A percentile compares a stretch with the other conserved stretches of the same genome.
These are phyloP conservation scores for Racocetra persica DNA, from an alignment of 371 early-diverging fungal species.

Conservation along the genomic window DNA sequence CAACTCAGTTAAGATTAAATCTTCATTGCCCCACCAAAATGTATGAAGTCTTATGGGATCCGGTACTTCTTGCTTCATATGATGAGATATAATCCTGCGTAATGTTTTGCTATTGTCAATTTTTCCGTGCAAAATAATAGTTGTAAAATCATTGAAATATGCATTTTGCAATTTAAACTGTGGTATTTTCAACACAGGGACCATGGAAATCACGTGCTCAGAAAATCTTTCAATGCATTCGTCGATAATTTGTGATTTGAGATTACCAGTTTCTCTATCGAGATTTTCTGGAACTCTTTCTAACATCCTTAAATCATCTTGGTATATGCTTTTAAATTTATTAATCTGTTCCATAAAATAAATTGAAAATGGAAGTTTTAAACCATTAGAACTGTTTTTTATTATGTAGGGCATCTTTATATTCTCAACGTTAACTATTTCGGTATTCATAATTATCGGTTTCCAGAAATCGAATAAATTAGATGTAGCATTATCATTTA, in stretches of 20 bases:
- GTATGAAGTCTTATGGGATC: constrained; percentile 31
- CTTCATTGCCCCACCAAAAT: constrained; percentile 38
- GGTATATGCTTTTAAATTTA: constrained; percentile 32
- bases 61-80: background rate
- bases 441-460: constrained; percentile 26
- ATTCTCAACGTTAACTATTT: constrained; percentile 32
- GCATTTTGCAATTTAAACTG: background rate
- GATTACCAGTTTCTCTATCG: background rate
- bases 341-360: constrained; percentile 38
- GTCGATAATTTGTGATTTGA: background rate
- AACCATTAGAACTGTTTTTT: background rate
- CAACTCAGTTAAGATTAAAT: constrained; percentile 21
- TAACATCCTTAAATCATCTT: constrained; percentile 8
- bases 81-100: background rate
- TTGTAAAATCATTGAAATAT: constrained; percentile 30
- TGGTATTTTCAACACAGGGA: constrained; percentile 9
- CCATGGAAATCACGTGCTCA: constrained; percentile 2
- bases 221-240: background rate
- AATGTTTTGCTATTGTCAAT: background rate
- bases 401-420: constrained; percentile 24
- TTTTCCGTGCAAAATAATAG: background rate
- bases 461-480: constrained; percentile 22
- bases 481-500: background rate
- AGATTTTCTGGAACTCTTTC: constrained; percentile 25
- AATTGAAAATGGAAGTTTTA: constrained; percentile 40